A percentile compares a stretch with the other conserved stretches of the same genome.
These are phyloP conservation scores for Neurospora sp. DNA, from an alignment of 495 filamentous ascomycete species.

Conservation along the genomic window DNA sequence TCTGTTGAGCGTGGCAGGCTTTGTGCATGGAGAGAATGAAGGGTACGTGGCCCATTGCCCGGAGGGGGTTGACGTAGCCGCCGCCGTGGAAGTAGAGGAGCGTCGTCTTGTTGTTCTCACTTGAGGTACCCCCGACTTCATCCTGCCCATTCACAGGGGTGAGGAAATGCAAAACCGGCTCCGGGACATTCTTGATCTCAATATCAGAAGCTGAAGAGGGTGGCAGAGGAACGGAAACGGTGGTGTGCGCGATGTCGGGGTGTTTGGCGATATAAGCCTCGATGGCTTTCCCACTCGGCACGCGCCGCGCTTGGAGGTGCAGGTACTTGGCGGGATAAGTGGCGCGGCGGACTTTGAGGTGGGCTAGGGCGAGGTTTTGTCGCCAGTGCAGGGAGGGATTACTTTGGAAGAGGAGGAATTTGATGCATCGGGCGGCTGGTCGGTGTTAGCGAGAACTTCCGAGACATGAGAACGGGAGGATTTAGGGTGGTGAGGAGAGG, in stretches of 20 bases:
- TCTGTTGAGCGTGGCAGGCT: constrained; percentile 2
- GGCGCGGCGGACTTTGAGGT: constrained; percentile 4
- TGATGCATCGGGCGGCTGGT: not conserved
- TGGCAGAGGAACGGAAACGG: not conserved
- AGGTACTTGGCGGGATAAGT: constrained; percentile 2
- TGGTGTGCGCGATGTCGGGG: not conserved
- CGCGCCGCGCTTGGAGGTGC: constrained; percentile 3
- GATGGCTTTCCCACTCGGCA: not conserved
- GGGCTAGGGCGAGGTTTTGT: constrained; percentile 8
- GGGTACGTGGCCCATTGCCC: constrained; percentile 6
- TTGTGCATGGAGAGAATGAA: constrained; percentile 4
- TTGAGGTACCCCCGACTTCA: no score
- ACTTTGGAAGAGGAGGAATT: not conserved
- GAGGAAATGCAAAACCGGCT: constrained; percentile 1
- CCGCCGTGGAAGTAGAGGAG: constrained; percentile 15
- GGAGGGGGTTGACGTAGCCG: constrained; percentile 13
- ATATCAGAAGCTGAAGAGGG: not conserved
- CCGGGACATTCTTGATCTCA: not conserved
- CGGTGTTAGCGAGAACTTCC: not conserved
- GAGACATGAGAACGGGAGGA: not conserved
- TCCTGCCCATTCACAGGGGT: not conserved
- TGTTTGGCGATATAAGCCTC: not conserved
- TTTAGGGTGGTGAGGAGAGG: not conserved
- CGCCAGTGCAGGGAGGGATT: constrained; percentile 10
- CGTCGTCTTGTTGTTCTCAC: not conserved